Conservation (phyloP, 495 filamentous ascomycete genomes). For the Penicillium antarcticum region DNA sequence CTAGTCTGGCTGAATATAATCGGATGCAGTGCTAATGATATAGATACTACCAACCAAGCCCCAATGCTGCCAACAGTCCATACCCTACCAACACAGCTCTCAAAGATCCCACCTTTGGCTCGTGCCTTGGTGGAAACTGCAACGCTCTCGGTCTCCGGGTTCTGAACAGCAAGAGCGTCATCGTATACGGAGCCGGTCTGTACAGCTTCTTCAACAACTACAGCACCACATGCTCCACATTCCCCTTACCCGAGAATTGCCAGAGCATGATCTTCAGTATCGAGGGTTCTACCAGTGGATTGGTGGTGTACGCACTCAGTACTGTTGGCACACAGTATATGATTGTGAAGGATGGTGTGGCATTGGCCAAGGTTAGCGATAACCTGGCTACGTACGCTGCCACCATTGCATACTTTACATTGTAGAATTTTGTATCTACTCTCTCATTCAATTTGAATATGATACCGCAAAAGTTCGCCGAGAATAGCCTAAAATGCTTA, state of each 20-base stretch:
- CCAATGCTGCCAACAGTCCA: constrained; percentile 53
- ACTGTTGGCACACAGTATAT: constrained; percentile 47
- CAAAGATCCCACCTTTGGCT: constrained; percentile 58
- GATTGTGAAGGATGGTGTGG: constrained; percentile 46
- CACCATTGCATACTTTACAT: constrained; percentile 48
- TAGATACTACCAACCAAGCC: constrained; percentile 62
- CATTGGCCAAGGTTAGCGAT: constrained; percentile 47
- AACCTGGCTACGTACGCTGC: constrained; percentile 55
- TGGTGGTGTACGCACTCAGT: constrained; percentile 48
- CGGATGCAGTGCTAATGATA: neutral
- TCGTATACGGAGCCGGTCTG: constrained; percentile 67
- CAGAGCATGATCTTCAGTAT: constrained; percentile 61
- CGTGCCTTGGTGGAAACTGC: constrained; percentile 51
- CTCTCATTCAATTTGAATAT: neutral
- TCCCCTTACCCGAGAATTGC: constrained; percentile 48
- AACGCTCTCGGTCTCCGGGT: constrained; percentile 67
- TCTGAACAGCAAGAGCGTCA: constrained; percentile 52
- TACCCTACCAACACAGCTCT: constrained; percentile 46
- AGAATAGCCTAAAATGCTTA: neutral
- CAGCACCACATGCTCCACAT: constrained; percentile 42
- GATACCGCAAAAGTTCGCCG: neutral
- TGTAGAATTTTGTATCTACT: neutral
- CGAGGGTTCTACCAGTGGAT: constrained; percentile 31
- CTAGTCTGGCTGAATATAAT: neutral
- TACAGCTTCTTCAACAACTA: constrained; percentile 75